These are phyloP conservation scores for Candida sanyaensis DNA, from an alignment of 1,139 yeast genomes.

Conservation along the genomic window DNA sequence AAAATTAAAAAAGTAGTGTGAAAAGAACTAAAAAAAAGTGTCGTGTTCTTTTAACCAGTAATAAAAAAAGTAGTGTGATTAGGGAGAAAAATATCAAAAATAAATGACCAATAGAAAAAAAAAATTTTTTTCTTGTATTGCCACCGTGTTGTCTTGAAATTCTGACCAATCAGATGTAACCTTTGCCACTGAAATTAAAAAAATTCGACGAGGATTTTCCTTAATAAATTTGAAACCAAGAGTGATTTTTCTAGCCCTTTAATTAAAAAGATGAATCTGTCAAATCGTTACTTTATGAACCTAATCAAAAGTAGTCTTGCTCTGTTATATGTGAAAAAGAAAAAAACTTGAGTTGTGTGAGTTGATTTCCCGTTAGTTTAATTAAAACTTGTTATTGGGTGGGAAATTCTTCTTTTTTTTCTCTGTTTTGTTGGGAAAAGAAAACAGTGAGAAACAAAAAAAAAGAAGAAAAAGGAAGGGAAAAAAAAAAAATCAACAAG, in stretches of 20 bases:
- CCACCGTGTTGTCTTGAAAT: slow-evolving; percentile 3
- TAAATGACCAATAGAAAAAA: slow-evolving; percentile 1
- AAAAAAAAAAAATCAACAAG: background rate
- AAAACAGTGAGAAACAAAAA: background rate
- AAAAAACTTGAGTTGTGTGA: background rate
- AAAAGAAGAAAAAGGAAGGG: background rate
- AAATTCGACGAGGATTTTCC: background rate
- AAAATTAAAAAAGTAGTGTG: slow-evolving; percentile 6
- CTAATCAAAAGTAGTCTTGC: slow-evolving; percentile 3
- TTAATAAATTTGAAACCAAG: background rate
- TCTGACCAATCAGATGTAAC: slow-evolving; percentile 4
- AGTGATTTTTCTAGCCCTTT: background rate
- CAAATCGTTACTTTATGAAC: slow-evolving; percentile 2
- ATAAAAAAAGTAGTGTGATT: background rate
- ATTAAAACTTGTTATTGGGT: slow-evolving; percentile 1
- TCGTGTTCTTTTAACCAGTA: slow-evolving; percentile 4
- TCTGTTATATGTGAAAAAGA: background rate
- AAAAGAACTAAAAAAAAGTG: slow-evolving; percentile 1
- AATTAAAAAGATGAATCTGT: slow-evolving; percentile 1
- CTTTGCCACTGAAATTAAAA: slow-evolving; percentile 3
- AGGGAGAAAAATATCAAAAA: no score
- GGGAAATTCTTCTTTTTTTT: background rate
- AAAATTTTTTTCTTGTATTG: background rate
- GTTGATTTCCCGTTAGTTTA: background rate
- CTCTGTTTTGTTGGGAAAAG: slow-evolving; percentile 2